Evolutionary conservation across 345 rosid genomes (phyloP).

Genomic region (Conringia planisiliqua): DNA sequence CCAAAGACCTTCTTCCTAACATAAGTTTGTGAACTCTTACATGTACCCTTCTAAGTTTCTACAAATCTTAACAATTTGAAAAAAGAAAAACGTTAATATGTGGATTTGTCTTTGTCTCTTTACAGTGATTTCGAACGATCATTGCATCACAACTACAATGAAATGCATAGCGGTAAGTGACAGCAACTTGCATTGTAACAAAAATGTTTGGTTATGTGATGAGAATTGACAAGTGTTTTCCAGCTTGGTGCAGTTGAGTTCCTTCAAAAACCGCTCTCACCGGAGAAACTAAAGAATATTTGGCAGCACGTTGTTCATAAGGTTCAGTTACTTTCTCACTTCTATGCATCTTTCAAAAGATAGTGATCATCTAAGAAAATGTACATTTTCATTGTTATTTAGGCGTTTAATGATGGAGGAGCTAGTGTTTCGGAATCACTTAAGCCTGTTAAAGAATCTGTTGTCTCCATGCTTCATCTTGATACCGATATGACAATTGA

Average conservation of each 20-base stretch:
- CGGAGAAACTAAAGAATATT: constrained; percentile 77
- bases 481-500: constrained; percentile 36
- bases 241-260: constrained; percentile 99
- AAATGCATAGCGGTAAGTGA: constrained; percentile 87
- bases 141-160: constrained; percentile 85
- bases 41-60: neutral
- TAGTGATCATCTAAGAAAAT: neutral
- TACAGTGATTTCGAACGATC: constrained; percentile 75
- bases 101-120: constrained; percentile 10
- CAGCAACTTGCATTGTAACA: constrained; percentile 11
- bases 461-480: constrained; percentile 56
- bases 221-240: constrained; percentile 35
- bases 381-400: constrained; percentile 1
- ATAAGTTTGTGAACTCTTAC: constrained; percentile 43
- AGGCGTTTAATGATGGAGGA: constrained; percentile 75
- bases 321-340: constrained; percentile 36
- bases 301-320: constrained; percentile 99
- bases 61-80: neutral
- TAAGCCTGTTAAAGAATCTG: constrained; percentile 69
- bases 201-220: constrained; percentile 2
- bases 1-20: constrained; percentile 78
- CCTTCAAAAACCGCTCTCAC: constrained; percentile 75
- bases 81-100: neutral
- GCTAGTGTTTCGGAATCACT: constrained; percentile 49
- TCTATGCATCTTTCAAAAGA: neutral